A percentile compares a stretch with the other conserved stretches of the same genome.
Conservation (phyloP, 768 basidiomycete genomes). For the Boletus reticulatus region DNA sequence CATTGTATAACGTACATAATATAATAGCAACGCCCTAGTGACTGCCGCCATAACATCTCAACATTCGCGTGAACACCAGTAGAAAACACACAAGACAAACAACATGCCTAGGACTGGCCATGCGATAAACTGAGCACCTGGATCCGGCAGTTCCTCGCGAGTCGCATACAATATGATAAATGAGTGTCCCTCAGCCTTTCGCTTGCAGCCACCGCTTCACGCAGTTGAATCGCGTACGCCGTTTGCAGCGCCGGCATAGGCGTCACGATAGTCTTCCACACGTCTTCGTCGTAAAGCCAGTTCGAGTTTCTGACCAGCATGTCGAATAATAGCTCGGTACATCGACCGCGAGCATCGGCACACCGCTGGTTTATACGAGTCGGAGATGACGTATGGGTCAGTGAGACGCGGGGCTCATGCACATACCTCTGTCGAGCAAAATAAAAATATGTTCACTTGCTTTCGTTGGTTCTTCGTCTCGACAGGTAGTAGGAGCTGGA, state of each 20-base stretch:
- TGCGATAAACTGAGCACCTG: slow-evolving; percentile 51
- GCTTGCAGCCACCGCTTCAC: slow-evolving; percentile 62
- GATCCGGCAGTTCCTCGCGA: slow-evolving; percentile 65
- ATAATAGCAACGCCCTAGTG: too few relatives aligned
- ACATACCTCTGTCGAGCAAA: slow-evolving; percentile 61
- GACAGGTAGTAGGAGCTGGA: slow-evolving; percentile 64
- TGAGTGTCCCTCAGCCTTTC: slow-evolving; percentile 59
- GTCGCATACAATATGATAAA: slow-evolving; percentile 67
- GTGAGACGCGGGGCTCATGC: background rate
- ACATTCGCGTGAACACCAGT: too few relatives aligned
- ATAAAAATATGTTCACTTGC: slow-evolving; percentile 69
- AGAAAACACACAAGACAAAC: too few relatives aligned
- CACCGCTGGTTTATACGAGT: slow-evolving; percentile 56
- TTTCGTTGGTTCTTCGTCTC: slow-evolving; percentile 77
- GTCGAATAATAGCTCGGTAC: slow-evolving; percentile 62
- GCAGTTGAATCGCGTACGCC: slow-evolving; percentile 63
- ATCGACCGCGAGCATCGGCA: slow-evolving; percentile 74
- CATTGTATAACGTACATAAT: too few relatives aligned
- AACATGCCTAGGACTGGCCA: background rate
- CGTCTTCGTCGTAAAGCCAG: slow-evolving; percentile 77
- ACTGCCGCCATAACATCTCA: too few relatives aligned
- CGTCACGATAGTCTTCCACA: slow-evolving; percentile 59
- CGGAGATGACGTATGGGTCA: background rate
- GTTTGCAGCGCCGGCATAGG: slow-evolving; percentile 56
- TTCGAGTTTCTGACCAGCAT: slow-evolving; percentile 50